Base-by-base conservation (phyloP, 345 rosid genomes). In the Eucalyptus decipiens region DNA sequence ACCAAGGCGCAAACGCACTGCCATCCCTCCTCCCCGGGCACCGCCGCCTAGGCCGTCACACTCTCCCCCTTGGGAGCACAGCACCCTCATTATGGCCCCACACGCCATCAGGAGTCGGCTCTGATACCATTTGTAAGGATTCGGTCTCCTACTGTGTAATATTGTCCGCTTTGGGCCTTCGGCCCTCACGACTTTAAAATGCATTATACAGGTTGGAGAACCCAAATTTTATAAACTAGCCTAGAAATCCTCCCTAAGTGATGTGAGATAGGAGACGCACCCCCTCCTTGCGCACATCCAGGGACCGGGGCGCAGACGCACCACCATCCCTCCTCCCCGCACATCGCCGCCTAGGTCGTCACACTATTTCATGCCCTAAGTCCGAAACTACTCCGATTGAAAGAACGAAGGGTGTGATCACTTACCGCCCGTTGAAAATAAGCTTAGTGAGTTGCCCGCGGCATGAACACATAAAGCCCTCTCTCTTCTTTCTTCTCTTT, bases 31-130 rank as follows among this genome's bases (percentile, higher is more conserved):
- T 49, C 51, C 17, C 6, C 50, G 1, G 3, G 1, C 6, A 49
- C 17, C 0, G 0, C 17, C 0, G 6, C 51, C 0, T 14, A 0
- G 17, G 0, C 6, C 3, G 1, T 49, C 17, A 5, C 51, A 49
- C 51, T 49, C 51, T 14, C 51, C 17, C 17, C 16, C 3, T 49
- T 49, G 51, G 51, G 51, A 49, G 51, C 17, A 49, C 0, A 49
- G 0, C 51, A 0, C 51, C 51, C 51, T 49, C 3, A 1, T 14
- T 49, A 17, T 49, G 51, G 51, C 51, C 51, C 17, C 17, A 49
- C 51, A 49, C 2, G 17, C 17, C 0, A 2, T 49, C 3, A 49
- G 1, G 6, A 49, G 6, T 49, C 6, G 0, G 0, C 17, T 49
- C 0, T 49, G 0, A 49, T 49, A 14, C 51, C 51, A 14, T 49